phyloP scores from a whole-genome alignment of 306 rosid species.

The Arachis hypogaea region DNA sequence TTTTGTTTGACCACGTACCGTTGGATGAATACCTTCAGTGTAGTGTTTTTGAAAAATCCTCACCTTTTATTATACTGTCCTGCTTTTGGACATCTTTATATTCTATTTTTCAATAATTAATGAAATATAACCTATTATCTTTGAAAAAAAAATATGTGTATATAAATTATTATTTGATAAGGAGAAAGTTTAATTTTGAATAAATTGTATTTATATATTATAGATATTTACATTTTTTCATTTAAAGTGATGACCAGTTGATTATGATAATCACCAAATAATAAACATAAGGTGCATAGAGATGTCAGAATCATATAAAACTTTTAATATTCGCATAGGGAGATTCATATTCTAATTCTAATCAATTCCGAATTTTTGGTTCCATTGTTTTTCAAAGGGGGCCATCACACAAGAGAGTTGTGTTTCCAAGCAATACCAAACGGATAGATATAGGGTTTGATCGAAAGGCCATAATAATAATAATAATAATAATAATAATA shows the following conservation, averaged over 20 bases:
- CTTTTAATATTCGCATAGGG: slow-evolving; percentile 39
- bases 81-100: no score
- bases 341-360: slow-evolving; percentile 40
- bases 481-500: slow-evolving; percentile 13
- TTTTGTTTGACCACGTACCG: no score
- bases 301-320: slow-evolving; percentile 38
- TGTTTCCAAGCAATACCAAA: slow-evolving; percentile 43
- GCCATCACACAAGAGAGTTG: slow-evolving; percentile 34
- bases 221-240: no score
- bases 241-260: slow-evolving; percentile 4
- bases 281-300: slow-evolving; percentile 25
- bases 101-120: no score
- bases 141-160: no score
- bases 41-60: no score
- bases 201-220: background rate
- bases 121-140: no score
- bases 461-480: slow-evolving; percentile 48
- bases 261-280: background rate
- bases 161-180: background rate
- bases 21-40: no score
- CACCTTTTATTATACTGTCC: no score
- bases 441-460: slow-evolving; percentile 35
- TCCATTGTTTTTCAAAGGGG: slow-evolving; percentile 23
- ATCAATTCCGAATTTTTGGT: slow-evolving; percentile 5
- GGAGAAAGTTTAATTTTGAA: background rate